phyloP scores from a whole-genome alignment of 345 rosid genomes.

The Eucalyptus rudis region DNA sequence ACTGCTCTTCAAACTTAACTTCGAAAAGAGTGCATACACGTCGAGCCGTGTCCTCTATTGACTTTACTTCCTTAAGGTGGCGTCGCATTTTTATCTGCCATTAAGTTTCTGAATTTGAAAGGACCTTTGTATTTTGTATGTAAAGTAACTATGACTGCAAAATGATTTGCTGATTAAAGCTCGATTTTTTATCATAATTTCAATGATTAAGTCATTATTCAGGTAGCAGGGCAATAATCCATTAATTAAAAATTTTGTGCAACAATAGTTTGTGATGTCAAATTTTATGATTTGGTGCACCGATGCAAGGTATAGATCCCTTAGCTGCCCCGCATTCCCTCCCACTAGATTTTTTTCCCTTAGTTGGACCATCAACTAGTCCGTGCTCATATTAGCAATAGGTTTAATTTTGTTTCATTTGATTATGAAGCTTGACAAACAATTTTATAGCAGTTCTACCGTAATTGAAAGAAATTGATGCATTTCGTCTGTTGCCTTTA shows the following conservation, averaged over 20 bases:
- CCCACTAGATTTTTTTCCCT: neutral
- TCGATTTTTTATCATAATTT: neutral
- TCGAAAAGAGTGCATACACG: neutral
- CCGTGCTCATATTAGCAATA: neutral
- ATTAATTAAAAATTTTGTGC: neutral
- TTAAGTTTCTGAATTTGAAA: neutral
- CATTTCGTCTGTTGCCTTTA: neutral
- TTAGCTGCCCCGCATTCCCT: neutral
- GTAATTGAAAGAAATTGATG: neutral
- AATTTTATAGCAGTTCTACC: neutral
- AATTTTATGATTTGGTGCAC: neutral
- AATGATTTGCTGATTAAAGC: neutral
- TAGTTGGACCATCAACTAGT: neutral
- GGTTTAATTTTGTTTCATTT: neutral
- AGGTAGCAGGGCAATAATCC: neutral
- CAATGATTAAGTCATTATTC: neutral
- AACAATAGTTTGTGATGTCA: neutral
- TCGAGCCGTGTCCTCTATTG: neutral
- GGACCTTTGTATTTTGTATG: neutral
- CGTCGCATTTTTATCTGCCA: neutral
- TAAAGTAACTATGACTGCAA: neutral
- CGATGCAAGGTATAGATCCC: neutral
- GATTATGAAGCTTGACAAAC: neutral
- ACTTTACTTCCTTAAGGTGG: neutral
- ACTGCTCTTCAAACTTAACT: neutral